Percentiles rank a stretch among this genome's conserved stretches.
Evolutionary conservation across 768 basidiomycete genomes (phyloP).

Genomic region (Tremella yokohamensis): DNA sequence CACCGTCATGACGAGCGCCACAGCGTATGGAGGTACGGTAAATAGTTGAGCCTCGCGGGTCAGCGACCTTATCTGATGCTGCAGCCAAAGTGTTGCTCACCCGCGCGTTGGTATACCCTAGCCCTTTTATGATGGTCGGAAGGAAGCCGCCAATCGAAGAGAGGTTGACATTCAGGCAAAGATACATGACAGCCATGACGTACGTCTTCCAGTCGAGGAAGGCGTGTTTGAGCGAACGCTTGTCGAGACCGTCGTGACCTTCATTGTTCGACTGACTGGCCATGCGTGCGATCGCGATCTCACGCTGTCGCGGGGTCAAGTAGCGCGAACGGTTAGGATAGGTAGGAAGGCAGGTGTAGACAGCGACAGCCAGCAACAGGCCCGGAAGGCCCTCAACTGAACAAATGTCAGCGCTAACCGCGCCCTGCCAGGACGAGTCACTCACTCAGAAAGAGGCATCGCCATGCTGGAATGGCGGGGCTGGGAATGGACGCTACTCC

Average conservation of each 20-base stretch:
- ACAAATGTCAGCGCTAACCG: no score
- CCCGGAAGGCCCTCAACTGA: no score
- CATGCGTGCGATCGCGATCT: conserved; percentile 65
- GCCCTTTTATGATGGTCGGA: conserved; percentile 53
- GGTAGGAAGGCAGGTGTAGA: conserved; percentile 62
- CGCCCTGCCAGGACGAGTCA: conserved; percentile 57
- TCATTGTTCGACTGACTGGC: conserved; percentile 63
- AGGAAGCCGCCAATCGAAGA: conserved; percentile 44
- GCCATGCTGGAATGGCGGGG: conserved; percentile 53
- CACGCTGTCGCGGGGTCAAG: conserved; percentile 56
- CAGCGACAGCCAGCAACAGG: conserved; percentile 61
- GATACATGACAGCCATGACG: conserved; percentile 21
- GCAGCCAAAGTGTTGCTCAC: background rate
- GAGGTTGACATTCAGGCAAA: conserved; percentile 49
- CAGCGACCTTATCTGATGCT: background rate
- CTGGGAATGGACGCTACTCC: conserved; percentile 65
- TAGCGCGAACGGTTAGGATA: conserved; percentile 67
- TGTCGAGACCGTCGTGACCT: conserved; percentile 61
- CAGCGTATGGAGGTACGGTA: conserved; percentile 52
- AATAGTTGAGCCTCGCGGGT: conserved; percentile 47
- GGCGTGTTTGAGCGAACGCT: conserved; percentile 64
- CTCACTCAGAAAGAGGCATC: conserved; percentile 70
- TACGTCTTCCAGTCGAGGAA: conserved; percentile 74
- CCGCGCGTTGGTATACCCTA: conserved; percentile 38
- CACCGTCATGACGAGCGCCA: conserved; percentile 50